A percentile compares a stretch with the other conserved stretches of the same genome.
Conservation (phyloP, 768 basidiomycete species). For the Candolleomyces eurysporus region DNA sequence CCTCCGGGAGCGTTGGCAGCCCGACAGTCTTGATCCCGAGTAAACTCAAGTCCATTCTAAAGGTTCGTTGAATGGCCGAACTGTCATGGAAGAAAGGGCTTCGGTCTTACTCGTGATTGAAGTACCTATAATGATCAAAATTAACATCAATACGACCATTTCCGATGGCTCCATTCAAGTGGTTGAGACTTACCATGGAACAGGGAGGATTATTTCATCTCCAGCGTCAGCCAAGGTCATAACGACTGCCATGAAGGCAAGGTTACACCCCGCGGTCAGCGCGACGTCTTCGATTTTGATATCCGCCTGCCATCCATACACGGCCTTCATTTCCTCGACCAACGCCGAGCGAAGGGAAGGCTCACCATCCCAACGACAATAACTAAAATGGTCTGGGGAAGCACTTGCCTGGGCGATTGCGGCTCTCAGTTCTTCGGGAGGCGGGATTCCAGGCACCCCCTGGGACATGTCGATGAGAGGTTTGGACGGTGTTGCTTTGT, state of each 20-base stretch:
- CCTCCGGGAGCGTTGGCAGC: constrained; percentile 46
- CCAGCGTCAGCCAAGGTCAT: constrained; percentile 68
- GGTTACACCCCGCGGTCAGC: constrained; percentile 69
- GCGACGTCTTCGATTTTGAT: constrained; percentile 57
- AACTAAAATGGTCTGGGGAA: constrained; percentile 47
- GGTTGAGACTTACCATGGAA: constrained; percentile 54
- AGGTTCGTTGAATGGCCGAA: not conserved
- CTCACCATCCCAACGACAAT: constrained; percentile 62
- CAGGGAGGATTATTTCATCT: constrained; percentile 69
- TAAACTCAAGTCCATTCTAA: constrained; percentile 65
- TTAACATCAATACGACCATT: not conserved
- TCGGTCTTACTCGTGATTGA: constrained; percentile 55
- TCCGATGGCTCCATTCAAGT: not conserved
- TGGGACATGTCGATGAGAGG: constrained; percentile 73
- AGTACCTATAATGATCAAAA: constrained; percentile 45
- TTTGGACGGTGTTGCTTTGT: constrained; percentile 35
- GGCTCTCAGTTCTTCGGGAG: constrained; percentile 49
- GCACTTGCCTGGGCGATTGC: constrained; percentile 45
- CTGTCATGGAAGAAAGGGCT: not conserved
- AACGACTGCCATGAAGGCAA: constrained; percentile 62
- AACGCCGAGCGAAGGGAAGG: constrained; percentile 47
- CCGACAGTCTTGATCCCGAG: constrained; percentile 59
- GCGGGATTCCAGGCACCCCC: constrained; percentile 69
- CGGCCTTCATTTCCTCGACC: constrained; percentile 55
- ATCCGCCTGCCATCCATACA: constrained; percentile 53